Percentiles rank a stretch among this genome's conserved stretches.
These are phyloP conservation scores for Ogataea degrootiae DNA, from an alignment of 805 yeast genomes.

Conservation along the genomic window DNA sequence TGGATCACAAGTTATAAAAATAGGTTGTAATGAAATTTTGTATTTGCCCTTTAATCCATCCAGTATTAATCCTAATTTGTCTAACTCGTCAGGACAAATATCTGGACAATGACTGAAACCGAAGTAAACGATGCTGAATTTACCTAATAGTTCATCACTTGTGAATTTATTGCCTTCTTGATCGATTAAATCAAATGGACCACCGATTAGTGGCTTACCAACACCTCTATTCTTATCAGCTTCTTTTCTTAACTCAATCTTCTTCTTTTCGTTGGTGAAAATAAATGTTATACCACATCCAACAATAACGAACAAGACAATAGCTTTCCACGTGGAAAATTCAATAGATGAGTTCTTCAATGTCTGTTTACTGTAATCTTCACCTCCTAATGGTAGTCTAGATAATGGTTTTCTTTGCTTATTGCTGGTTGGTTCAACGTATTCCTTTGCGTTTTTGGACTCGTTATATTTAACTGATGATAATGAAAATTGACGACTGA, in stretches of 20 bases:
- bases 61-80: constrained; percentile 75
- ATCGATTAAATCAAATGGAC: constrained; percentile 74
- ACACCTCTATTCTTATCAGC: constrained; percentile 83
- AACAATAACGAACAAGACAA: constrained; percentile 55
- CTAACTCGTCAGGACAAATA: constrained; percentile 97
- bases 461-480: too few species aligned
- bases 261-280: constrained; percentile 72
- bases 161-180: constrained; percentile 70
- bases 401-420: constrained; percentile 59
- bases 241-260: constrained; percentile 66
- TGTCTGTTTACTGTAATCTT: constrained; percentile 26
- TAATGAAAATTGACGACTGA: too few species aligned
- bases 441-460: too few species aligned
- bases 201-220: constrained; percentile 93
- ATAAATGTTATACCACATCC: constrained; percentile 71
- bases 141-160: constrained; percentile 67
- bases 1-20: constrained; percentile 96
- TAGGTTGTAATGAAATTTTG: constrained; percentile 66
- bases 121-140: constrained; percentile 83
- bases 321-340: constrained; percentile 83
- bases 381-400: constrained; percentile 73
- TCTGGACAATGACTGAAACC: constrained; percentile 99
- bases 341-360: constrained; percentile 45
- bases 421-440: neutral
- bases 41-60: constrained; percentile 52